Base-by-base conservation (phyloP, 140 eudicot genomes). In the Stevia rebaudiana region DNA sequence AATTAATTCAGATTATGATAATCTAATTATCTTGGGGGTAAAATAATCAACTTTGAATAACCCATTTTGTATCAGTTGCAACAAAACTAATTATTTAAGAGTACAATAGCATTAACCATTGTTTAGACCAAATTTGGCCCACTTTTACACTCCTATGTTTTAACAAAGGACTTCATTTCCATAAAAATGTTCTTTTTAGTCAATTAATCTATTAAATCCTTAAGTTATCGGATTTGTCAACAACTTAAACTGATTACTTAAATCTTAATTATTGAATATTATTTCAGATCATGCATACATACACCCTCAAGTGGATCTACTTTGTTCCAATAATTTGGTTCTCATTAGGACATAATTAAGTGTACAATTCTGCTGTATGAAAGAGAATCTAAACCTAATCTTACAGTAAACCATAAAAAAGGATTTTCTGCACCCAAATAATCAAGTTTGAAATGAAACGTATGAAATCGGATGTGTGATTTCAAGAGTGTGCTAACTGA, bases 151-250 rank as follows among this genome's bases (percentile, higher is more conserved):
- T 43, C 50, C 50, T 33, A 3, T 1, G 33, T 42, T 42, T 52
- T 52, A 54, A 54, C 37, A 54, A 13, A 54, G 39, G 21, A 54
- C 61, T 54, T 18, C 13, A 24, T 54, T 54, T 54, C 25, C 40
- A 13, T 24, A 4, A 28, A 13, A 55, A 28, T 55, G 17, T 54
- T 25, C 12, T 18, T 48, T 55, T 16, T 28, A 1, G 13, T 55
- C 40, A 13, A 12, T 28, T n/a, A 25, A 55, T 13, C 40, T 25
- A 28, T 5, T 5, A 25, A 7, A 12, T 54, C 61, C 39, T 25
- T 25, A 25, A 54, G 25, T 12, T 23, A 54, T 13, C 39, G 25
- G 40, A 24, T 28, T 54, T 12, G 51, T 44, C 51, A 44, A 44
- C 51, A 44, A 44, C 51, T n/a, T 44, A 9, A 44, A 44, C 51